Evolutionary conservation across 2,329 filamentous ascomycete genomes (phyloP), one percentile per base, ranked within the genome.

Genomic region (Exophiala dermatitidis): DNA sequence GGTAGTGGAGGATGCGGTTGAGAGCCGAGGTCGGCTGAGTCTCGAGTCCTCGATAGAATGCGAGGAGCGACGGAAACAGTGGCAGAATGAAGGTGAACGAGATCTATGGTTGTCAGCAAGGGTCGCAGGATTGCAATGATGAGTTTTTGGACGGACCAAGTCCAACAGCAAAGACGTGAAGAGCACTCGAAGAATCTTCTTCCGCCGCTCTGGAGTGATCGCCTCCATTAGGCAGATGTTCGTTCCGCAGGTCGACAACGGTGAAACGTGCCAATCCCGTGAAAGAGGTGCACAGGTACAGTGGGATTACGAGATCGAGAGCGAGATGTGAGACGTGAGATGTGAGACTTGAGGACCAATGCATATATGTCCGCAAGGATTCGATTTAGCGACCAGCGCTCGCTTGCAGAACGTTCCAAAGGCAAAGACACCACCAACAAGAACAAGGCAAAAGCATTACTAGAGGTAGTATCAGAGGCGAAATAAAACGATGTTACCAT

Each of bases 31-130:
- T 70, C 2, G 78, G 73, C 34, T 73, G 67, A 60, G 73, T 70
- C 51, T 96, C 90, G 71, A 84, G 82, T 67, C 88, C 84, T 72
- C 89, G 88, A 75, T 97, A 98, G 79, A 96, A 97, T 65, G 94
- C 86, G 71, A 97, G 85, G 42, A 98, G 85, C 54, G 90, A 90
- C 5, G 90, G 93, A 68, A 97, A 98, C 34, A 98, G 82, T 0
- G 93, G 93, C 5, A 98, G 84, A 67, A 97, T 97, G 68, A 98
- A 96, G 31, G 93, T 98, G 70, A 98, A 98, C 52, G 91, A 96
- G 65, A 97, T 88, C 91, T 96, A 59, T 32, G 36, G 12, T 3
- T 28, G 48, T 59, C 36, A 56, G 50, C 43, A 8, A 40, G 8
- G 8, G 34, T 3, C 28, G 12, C 1, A 26, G 7, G 30, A 3